These are phyloP conservation scores for Chrysoporthe puriensis DNA, from an alignment of 2,329 filamentous ascomycete genomes.

Conservation along the genomic window DNA sequence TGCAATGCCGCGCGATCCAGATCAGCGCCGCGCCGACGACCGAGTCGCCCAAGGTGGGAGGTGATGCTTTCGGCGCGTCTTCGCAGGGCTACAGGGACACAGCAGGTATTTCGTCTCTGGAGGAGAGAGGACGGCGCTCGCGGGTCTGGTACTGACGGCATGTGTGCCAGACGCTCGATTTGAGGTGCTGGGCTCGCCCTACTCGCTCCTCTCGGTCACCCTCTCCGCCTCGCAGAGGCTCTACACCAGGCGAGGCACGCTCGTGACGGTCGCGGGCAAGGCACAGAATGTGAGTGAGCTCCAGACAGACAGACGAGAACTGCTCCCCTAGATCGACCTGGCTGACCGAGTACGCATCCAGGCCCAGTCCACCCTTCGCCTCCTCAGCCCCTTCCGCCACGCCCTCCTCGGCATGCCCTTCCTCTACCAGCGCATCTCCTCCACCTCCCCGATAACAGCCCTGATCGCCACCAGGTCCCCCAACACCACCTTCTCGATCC, in stretches of 20 bases:
- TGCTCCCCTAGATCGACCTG: neutral
- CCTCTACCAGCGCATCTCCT: constrained; percentile 88
- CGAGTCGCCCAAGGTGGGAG: constrained; percentile 52
- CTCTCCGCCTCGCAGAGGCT: constrained; percentile 92
- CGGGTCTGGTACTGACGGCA: neutral
- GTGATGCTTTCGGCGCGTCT: constrained; percentile 60
- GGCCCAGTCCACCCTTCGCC: constrained; percentile 86
- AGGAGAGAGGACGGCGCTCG: neutral
- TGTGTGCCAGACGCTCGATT: constrained; percentile 80
- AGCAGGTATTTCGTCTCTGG: constrained; percentile 47
- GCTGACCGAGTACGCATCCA: constrained; percentile 41
- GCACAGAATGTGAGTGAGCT: constrained; percentile 73
- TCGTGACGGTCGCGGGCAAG: constrained; percentile 88
- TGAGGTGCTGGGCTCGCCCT: constrained; percentile 88
- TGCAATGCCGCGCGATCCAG: constrained; percentile 63
- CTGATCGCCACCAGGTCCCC: constrained; percentile 87
- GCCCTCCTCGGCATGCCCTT: constrained; percentile 87
- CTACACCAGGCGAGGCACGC: constrained; percentile 87
- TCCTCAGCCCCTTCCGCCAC: constrained; percentile 82
- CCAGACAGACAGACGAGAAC: neutral
- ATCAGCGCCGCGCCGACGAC: constrained; percentile 65
- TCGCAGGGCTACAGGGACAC: constrained; percentile 50
- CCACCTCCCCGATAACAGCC: constrained; percentile 84
- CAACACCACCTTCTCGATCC: constrained; percentile 81
- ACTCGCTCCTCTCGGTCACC: constrained; percentile 90